Evolutionary conservation across 1,284 basidiomycete genomes (phyloP), one percentile per base, ranked within the genome.

Genomic region (Schizopora paradoxa): DNA sequence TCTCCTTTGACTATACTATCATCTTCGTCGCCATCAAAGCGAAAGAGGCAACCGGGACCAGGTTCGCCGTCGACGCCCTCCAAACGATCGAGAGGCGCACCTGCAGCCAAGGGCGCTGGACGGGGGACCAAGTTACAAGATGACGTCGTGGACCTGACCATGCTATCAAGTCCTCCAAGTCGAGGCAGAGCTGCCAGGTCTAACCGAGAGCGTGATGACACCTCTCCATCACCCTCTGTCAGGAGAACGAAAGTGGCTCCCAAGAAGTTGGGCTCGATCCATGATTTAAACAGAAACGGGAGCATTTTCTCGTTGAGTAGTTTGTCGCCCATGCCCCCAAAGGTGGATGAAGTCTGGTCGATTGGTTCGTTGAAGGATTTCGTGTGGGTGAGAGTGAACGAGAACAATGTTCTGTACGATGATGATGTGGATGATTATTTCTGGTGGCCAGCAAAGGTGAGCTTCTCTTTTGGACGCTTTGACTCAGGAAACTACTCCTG

Each of bases 371-470:
- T 56, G 11, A 57, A 61, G 7, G 51, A 51, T n/a, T 49, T 64
- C 14, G 65, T 63, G 4, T 68, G 65, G 62, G 62, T 67, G 10
- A 58, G 58, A 32, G 45, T 68, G 5, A 55, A 63, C 37, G 41
- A 45, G 19, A 40, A 13, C 47, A 51, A 29, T 33, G 18, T 19
- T 16, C 16, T 38, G 10, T 22, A 31, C 26, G 43, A 41, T 1
- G 54, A 55, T 23, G 48, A 34, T 8, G 35, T 33, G 14, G 36
- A 22, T 21, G 61, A 60, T 22, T 51, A 56, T 5, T 55, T 61
- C 21, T 69, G 67, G 67, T 69, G 67, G 67, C 67, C 67, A 13
- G 66, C 60, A 4, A 59, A 62, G 58, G 67, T 67, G 43, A 32
- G 60, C 22, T 14, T 31, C 8, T 50, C 23, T 6, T 33, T 23